Evolutionary conservation across 78 protist species (phyloP), one percentile per base, ranked within the genome.

Genomic region (Ministeria vibrans): DNA sequence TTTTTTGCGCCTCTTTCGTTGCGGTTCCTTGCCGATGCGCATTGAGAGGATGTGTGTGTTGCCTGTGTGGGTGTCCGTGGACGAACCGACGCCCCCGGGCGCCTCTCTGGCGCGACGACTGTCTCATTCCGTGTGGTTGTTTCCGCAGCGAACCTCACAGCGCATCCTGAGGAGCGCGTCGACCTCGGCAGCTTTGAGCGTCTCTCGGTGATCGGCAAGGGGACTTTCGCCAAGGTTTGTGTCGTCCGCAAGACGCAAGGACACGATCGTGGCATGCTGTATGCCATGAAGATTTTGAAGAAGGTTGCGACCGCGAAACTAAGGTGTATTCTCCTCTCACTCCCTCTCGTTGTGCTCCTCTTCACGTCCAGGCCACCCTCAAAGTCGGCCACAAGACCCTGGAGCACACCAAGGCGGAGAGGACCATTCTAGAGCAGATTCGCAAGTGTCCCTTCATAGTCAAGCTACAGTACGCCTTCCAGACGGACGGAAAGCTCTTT

Each of bases 391-490:
- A 36, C 30, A 82, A 82, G 78, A 72, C 49, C 61, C 32, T 66
- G 6, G 79, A 71, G 23, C 86, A 82, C 75, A 74, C 72, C 63
- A 20, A 22, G 7, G 72, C 86, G 43, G 86, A 82, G 49, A 41
- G 86, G 28, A 66, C 42, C 70, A 79, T 82, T 9, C 78, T 82
- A 18, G 61, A 72, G 49, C 61, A 2, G 25, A 28, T 82, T 25
- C 46, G 30, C n/a, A 4, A 53, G 55, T 27, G 1, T 5, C 88
- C 88, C 2, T 86, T 88, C 79, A 77, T 92, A 32, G 95, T 92
- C 22, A 36, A 13, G 42, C 82, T 92, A 23, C 39, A 77, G 49
- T 88, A 84, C 53, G 91, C 92, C n/a, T 92, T 92, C 80, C 95
- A 92, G 83, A 92, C 91, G 3, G 81, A 64, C 27, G 64, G 36